Percentiles rank a stretch among this genome's conserved stretches.
Evolutionary conservation across 805 yeast genomes (phyloP).

Genomic region (Tetrapisispora fleetii): DNA sequence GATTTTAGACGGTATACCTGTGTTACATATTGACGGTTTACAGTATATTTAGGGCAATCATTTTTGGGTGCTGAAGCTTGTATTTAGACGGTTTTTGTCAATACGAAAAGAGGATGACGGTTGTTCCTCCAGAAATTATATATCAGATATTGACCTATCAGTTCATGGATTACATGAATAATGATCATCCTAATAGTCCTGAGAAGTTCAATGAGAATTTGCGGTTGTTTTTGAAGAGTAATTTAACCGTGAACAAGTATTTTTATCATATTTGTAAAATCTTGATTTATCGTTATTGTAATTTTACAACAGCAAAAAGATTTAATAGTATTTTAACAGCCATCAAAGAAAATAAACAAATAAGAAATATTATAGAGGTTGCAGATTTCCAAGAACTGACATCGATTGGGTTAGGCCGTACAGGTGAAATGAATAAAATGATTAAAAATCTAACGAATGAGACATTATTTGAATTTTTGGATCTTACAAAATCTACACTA

Average conservation of each 20-base stretch:
- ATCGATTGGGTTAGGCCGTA: slow-evolving; percentile 79
- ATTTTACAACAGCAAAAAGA: slow-evolving; percentile 70
- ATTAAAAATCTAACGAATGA: slow-evolving; percentile 79
- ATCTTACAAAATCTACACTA: slow-evolving; percentile 50
- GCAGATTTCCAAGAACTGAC: slow-evolving; percentile 86
- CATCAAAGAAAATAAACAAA: slow-evolving; percentile 34
- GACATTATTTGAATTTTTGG: slow-evolving; percentile 57
- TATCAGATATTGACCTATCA: slow-evolving; percentile 46
- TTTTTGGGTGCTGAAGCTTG: not conserved
- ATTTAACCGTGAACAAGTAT: slow-evolving; percentile 46
- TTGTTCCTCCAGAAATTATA: slow-evolving; percentile 46
- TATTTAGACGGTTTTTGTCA: not conserved
- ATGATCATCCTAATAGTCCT: slow-evolving; percentile 42
- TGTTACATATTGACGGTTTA: too few relatives aligned
- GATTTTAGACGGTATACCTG: too few relatives aligned
- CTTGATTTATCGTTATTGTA: slow-evolving; percentile 54
- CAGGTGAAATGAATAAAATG: slow-evolving; percentile 81
- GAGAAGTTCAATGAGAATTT: slow-evolving; percentile 35
- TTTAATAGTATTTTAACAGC: slow-evolving; percentile 62
- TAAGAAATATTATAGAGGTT: slow-evolving; percentile 53
- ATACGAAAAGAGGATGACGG: not conserved
- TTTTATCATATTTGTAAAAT: slow-evolving; percentile 49
- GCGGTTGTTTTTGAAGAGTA: slow-evolving; percentile 41
- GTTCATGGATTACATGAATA: slow-evolving; percentile 40
- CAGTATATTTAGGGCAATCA: not conserved